Conservation (phyloP, 805 yeast genomes). For the Spathaspora passalidarum region DNA sequence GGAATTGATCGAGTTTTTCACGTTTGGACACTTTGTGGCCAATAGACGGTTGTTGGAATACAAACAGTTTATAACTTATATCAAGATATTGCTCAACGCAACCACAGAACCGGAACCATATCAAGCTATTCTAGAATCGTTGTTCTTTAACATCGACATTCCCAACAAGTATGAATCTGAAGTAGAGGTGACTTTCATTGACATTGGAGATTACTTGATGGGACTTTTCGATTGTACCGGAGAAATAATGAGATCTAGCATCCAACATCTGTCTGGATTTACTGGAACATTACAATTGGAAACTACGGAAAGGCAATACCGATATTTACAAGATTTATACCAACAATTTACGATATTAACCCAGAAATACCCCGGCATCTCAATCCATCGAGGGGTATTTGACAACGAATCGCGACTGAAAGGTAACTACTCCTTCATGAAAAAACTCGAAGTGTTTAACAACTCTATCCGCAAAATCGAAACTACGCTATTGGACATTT, state of each 20-base stretch:
- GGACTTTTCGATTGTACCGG: conserved; percentile 43
- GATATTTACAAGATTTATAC: conserved; percentile 16
- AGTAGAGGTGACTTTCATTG: conserved; percentile 4
- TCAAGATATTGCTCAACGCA: background rate
- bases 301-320: conserved; percentile 11
- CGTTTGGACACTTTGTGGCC: conserved; percentile 18
- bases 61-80: conserved; percentile 8
- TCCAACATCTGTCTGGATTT: conserved; percentile 20
- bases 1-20: conserved; percentile 26
- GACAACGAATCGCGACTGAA: conserved; percentile 11
- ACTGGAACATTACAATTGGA: conserved; percentile 10
- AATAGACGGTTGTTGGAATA: conserved; percentile 12
- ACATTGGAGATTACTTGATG: conserved; percentile 31
- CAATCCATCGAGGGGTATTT: conserved; percentile 17
- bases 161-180: background rate
- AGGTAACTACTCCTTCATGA: conserved; percentile 12
- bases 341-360: conserved; percentile 11
- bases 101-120: background rate
- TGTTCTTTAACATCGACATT: background rate
- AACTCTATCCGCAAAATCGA: conserved; percentile 23
- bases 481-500: conserved; percentile 17
- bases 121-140: background rate
- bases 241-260: conserved; percentile 39
- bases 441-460: conserved; percentile 21
- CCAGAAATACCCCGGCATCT: conserved; percentile 15